Conservation (phyloP, 228 moss, liverwort and hornwort species). For the Sphagnum magellanicum region DNA sequence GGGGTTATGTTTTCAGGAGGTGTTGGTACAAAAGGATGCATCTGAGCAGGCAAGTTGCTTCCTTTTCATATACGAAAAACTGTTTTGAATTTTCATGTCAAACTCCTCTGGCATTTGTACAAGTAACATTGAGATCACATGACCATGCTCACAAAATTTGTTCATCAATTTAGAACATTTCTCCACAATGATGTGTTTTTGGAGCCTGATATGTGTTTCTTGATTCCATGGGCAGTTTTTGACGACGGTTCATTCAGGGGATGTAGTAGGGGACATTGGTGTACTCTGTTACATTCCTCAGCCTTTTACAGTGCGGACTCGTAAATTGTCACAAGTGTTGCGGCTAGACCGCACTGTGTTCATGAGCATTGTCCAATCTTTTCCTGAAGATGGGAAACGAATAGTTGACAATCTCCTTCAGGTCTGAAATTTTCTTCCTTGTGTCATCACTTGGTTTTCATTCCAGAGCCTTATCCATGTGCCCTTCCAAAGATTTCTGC, state of each 20-base stretch:
- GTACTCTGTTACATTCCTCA: slow-evolving; percentile 94
- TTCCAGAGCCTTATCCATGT: no score
- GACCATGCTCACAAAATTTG: no score
- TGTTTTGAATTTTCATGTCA: no score
- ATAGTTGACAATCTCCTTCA: slow-evolving; percentile 78
- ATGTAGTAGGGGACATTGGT: slow-evolving; percentile 78
- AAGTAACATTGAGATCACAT: no score
- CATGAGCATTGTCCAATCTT: slow-evolving; percentile 63
- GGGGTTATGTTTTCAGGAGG: slow-evolving; percentile 32
- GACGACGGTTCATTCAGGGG: slow-evolving; percentile 46
- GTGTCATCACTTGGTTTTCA: not conserved
- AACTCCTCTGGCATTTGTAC: no score
- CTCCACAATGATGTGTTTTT: no score
- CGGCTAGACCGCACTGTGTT: slow-evolving; percentile 70
- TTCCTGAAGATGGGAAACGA: slow-evolving; percentile 69
- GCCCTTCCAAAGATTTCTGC: no score
- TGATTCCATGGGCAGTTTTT: slow-evolving; percentile 30
- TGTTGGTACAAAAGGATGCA: slow-evolving; percentile 50
- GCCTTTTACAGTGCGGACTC: slow-evolving; percentile 81
- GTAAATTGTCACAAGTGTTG: slow-evolving; percentile 71
- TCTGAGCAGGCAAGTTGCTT: slow-evolving; percentile 40
- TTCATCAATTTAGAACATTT: no score
- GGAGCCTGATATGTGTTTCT: no score
- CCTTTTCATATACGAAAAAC: no score
- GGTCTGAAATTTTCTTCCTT: slow-evolving; percentile 22